Evolutionary conservation across 495 filamentous ascomycete species (phyloP).

Genomic region (Aspergillus cavernicola): DNA sequence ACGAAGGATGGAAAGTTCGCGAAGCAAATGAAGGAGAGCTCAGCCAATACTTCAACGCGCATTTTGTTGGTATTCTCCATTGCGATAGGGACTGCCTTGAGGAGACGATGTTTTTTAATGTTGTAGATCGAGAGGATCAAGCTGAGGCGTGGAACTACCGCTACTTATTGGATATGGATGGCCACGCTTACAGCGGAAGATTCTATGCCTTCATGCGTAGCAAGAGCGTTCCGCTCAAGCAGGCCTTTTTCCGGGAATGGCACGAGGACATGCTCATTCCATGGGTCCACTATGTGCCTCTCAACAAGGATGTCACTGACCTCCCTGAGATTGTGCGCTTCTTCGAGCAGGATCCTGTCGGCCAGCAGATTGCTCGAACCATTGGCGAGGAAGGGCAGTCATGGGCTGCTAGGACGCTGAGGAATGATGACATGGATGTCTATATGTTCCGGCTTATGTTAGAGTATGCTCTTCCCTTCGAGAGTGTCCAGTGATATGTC

Average conservation of each 20-base stretch:
- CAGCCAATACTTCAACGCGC: no score
- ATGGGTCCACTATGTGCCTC: constrained; percentile 54
- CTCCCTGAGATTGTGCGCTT: constrained; percentile 42
- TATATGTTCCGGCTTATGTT: constrained; percentile 44
- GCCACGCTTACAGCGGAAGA: constrained; percentile 51
- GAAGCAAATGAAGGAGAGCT: no score
- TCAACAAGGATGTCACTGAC: constrained; percentile 37
- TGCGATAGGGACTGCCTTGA: constrained; percentile 33
- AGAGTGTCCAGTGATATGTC: no score
- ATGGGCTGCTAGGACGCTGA: constrained; percentile 39
- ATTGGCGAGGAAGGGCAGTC: constrained; percentile 27
- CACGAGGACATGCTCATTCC: constrained; percentile 53
- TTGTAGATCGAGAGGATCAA: constrained; percentile 43
- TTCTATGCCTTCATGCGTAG: constrained; percentile 47
- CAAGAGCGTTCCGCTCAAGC: constrained; percentile 42
- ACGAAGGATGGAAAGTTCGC: no score
- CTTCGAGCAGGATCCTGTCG: constrained; percentile 31
- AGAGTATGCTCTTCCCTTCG: constrained; percentile 24
- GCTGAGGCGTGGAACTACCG: constrained; percentile 45
- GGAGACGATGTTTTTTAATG: no score
- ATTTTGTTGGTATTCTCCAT: constrained; percentile 28
- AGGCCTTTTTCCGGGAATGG: constrained; percentile 53
- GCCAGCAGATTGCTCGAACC: constrained; percentile 33
- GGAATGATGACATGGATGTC: constrained; percentile 36
- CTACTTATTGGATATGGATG: constrained; percentile 52